Evolutionary conservation across 2,329 filamentous ascomycete genomes (phyloP), one percentile per base, ranked within the genome.

Genomic region (Colletotrichum sp.): DNA sequence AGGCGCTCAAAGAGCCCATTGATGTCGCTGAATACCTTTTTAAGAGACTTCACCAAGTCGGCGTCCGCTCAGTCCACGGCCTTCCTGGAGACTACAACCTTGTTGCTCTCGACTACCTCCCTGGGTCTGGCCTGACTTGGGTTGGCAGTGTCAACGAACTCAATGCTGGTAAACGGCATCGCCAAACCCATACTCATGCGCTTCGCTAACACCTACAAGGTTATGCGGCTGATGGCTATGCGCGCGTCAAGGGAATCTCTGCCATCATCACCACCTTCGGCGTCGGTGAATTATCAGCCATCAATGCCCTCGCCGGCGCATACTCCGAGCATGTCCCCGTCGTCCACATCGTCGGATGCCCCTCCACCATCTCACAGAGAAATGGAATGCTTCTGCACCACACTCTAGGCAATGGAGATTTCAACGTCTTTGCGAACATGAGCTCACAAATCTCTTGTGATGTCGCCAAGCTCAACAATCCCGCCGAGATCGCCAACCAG

Each of bases 371-470:
- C 73, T 88, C 87, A 18, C 87, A 89, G 82, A 84, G 84, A 64
- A 84, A 87, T 68, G 86, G 86, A 78, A 87, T 88, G 85, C 83
- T 89, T 38, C 84, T 90, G 36, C 93, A 94, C 80, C 94, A 95
- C 83, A 94, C 93, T 1, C 90, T 95, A 2, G 93, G 92, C 72
- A 94, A 95, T 79, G 93, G 95, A 75, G 93, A 98, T 85, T 98
- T 94, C 85, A 93, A 94, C 76, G 94, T 95, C 71, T 98, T 98
- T 83, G 90, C 92, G 79, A 91, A 94, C 81, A 98, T 98, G 93
- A 94, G 89, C 82, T 87, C 90, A 63, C 85, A 92, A 67, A 92
- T 98, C 79, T 94, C 94, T 1, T 94, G 92, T 82, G 91, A 92
- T 26, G 88, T 94, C 52, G 92, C 93, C 70, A 93, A 93, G 80